phyloP scores from a whole-genome alignment of 805 yeast species.

The Hanseniaspora jakobsenii region DNA sequence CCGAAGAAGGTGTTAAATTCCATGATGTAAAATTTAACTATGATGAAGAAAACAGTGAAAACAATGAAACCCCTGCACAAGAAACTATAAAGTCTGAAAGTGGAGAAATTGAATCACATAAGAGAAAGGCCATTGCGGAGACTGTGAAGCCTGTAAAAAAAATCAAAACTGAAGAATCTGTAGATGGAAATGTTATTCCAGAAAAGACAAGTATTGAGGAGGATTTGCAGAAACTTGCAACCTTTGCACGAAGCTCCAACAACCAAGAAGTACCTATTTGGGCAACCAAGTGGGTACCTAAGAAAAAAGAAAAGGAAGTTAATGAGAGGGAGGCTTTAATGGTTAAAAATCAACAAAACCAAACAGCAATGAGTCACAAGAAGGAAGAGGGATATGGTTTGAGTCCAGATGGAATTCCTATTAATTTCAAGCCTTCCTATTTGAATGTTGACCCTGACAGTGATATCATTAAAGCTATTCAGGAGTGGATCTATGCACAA shows the following conservation, averaged over 20 bases:
- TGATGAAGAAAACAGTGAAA: conserved; percentile 26
- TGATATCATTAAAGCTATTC: conserved; percentile 66
- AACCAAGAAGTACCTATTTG: conserved; percentile 62
- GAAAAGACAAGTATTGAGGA: conserved; percentile 4
- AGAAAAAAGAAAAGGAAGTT: conserved; percentile 26
- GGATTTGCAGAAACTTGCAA: not conserved
- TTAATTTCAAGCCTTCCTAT: conserved; percentile 31
- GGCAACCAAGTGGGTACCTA: conserved; percentile 66
- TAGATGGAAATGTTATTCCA: not conserved
- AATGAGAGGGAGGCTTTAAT: no score
- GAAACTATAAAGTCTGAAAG: conserved; percentile 13
- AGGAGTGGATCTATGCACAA: conserved; percentile 83
- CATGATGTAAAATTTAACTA: conserved; percentile 20
- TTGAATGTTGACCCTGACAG: conserved; percentile 67
- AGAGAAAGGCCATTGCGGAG: no score
- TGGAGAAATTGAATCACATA: conserved; percentile 12
- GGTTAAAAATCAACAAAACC: no score
- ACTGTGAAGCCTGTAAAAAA: conserved; percentile 19
- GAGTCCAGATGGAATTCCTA: conserved; percentile 25
- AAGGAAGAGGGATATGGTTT: conserved; percentile 2
- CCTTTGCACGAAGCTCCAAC: conserved; percentile 34
- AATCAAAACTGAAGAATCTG: conserved; percentile 10
- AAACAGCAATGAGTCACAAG: no score
- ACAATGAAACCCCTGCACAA: not conserved
- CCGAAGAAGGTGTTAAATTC: conserved; percentile 25